These are phyloP conservation scores for Chlorociboria aeruginascens DNA, from an alignment of 495 filamentous ascomycete genomes.

Conservation along the genomic window DNA sequence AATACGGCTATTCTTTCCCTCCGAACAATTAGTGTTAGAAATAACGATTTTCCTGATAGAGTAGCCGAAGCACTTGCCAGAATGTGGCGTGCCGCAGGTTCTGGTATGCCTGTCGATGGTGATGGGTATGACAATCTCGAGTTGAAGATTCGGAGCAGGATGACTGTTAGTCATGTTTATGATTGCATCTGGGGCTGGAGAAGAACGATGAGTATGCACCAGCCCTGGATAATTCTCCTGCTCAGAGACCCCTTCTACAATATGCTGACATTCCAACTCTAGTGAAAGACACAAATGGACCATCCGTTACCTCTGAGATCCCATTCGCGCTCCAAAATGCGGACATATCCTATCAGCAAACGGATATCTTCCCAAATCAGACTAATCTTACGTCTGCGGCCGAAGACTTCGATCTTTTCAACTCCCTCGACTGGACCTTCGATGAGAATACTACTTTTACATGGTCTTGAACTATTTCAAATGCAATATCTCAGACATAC, in stretches of 20 bases:
- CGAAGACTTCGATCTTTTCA: neutral
- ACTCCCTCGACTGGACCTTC: neutral
- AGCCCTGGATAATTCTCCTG: neutral
- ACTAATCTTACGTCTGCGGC: too few relatives aligned
- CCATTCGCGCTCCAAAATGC: too few relatives aligned
- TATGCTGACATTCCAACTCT: neutral
- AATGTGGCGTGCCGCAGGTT: constrained; percentile 48
- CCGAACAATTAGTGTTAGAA: constrained; percentile 58
- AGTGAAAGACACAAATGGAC: neutral
- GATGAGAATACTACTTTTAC: neutral
- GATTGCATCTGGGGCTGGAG: constrained; percentile 83
- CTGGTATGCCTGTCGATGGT: too few relatives aligned
- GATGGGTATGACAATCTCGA: constrained; percentile 48
- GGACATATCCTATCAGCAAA: too few relatives aligned
- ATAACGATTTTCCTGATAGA: constrained; percentile 69
- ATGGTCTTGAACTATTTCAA: too few relatives aligned
- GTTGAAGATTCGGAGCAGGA: constrained; percentile 70
- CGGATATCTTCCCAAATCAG: too few relatives aligned
- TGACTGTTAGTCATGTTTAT: constrained; percentile 80
- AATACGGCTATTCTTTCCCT: constrained; percentile 60
- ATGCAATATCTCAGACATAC: too few relatives aligned
- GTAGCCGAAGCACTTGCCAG: constrained; percentile 76
- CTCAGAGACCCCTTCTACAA: constrained; percentile 32
- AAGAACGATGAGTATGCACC: neutral
- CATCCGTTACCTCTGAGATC: too few relatives aligned